phyloP scores from a whole-genome alignment of 2,329 filamentous ascomycete species.

The Aspergillus arachidicola region DNA sequence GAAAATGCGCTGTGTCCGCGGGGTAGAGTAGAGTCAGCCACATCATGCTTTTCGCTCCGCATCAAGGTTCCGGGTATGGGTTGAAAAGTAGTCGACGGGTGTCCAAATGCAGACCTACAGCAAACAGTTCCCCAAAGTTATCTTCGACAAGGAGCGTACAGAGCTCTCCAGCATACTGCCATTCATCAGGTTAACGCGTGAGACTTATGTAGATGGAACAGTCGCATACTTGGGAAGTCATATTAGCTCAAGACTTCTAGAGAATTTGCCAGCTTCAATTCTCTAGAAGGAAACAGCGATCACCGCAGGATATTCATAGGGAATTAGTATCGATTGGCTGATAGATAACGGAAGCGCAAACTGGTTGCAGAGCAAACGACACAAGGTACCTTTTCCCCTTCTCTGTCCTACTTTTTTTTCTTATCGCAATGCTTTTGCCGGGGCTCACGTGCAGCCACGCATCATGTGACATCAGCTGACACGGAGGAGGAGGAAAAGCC shows the following conservation, averaged over 20 bases:
- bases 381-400: background rate
- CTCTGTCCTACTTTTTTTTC: conserved; percentile 11
- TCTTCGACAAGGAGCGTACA: conserved; percentile 88
- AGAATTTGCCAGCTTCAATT: conserved; percentile 68
- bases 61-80: background rate
- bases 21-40: conserved; percentile 8
- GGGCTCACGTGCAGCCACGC: conserved; percentile 19
- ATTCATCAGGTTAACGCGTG: conserved; percentile 28
- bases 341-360: background rate
- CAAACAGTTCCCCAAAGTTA: conserved; percentile 86
- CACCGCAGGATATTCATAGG: conserved; percentile 57
- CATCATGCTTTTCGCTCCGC: background rate
- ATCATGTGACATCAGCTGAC: conserved; percentile 31
- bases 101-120: conserved; percentile 62
- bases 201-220: conserved; percentile 25
- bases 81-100: background rate
- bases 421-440: conserved; percentile 8
- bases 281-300: conserved; percentile 73
- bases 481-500: conserved; percentile 28
- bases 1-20: conserved; percentile 72
- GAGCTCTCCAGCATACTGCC: conserved; percentile 76
- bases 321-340: conserved; percentile 10
- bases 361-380: background rate
- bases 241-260: conserved; percentile 61
- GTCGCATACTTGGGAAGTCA: conserved; percentile 59